Evolutionary conservation across 1,139 yeast genomes (phyloP).

Genomic region (Geotrichum candidum): DNA sequence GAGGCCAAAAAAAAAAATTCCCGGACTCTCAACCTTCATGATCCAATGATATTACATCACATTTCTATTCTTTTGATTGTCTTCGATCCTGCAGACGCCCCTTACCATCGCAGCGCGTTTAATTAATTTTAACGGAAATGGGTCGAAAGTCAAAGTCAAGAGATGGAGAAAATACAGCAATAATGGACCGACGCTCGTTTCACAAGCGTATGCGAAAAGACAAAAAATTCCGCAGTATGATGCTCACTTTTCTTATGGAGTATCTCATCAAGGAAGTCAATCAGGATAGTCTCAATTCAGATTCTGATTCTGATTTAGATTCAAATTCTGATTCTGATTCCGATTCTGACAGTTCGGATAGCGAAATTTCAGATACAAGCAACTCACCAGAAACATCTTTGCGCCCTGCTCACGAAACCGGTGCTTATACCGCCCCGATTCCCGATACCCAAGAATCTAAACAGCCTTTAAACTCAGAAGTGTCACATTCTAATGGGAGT

Average conservation of each 20-base stretch:
- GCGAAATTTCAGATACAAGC: not conserved
- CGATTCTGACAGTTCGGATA: not conserved
- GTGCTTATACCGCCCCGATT: not conserved
- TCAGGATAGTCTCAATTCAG: not conserved
- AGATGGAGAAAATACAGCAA: not conserved
- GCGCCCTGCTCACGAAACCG: not conserved
- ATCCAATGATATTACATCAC: not conserved
- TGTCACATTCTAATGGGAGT: not conserved
- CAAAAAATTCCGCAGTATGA: not conserved
- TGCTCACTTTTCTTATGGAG: not conserved
- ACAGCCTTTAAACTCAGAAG: not conserved
- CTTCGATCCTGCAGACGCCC: not conserved
- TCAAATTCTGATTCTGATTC: not conserved
- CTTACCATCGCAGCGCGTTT: not conserved
- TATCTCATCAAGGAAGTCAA: not conserved
- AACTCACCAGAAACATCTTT: not conserved
- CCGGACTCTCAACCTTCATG: not conserved
- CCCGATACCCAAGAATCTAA: too few species aligned
- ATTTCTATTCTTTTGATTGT: not conserved
- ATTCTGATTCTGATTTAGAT: not conserved
- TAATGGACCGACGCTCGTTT: not conserved
- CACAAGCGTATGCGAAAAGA: not conserved
- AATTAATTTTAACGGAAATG: not conserved
- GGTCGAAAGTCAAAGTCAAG: not conserved
- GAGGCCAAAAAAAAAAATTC: not conserved